A percentile compares a stretch with the other conserved stretches of the same genome.
Conservation (phyloP, 163 green algal genomes). For the Chlorella variabilis region DNA sequence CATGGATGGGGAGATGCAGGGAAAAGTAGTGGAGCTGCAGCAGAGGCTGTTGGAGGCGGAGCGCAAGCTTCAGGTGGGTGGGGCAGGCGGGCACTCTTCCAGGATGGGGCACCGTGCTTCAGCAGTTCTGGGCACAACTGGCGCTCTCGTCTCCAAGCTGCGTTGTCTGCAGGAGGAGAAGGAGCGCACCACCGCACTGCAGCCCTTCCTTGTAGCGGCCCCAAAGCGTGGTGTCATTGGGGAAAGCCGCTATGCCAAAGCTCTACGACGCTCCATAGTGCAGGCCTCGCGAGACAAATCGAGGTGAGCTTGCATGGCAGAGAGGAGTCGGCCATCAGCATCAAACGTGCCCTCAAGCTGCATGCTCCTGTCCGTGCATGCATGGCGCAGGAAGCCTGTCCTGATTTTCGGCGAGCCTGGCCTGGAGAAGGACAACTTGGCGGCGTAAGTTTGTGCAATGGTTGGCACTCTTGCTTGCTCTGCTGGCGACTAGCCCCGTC, state of each 20-base stretch:
- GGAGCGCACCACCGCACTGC: conserved; percentile 47
- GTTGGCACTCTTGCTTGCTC: no score
- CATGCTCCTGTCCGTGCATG: not conserved
- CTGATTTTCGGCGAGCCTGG: conserved; percentile 81
- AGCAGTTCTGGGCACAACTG: no score
- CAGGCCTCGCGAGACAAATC: conserved; percentile 48
- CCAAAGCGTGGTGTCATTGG: conserved; percentile 72
- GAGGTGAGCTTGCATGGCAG: conserved; percentile 33
- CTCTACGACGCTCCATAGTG: conserved; percentile 63
- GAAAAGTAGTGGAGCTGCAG: conserved; percentile 3
- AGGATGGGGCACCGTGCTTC: no score
- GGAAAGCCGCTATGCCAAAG: conserved; percentile 63
- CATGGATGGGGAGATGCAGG: not conserved
- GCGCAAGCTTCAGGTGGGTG: conserved; percentile 17
- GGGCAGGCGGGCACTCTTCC: no score
- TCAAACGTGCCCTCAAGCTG: no score
- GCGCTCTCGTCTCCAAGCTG: not conserved
- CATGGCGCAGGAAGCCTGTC: conserved; percentile 52
- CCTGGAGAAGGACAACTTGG: conserved; percentile 76
- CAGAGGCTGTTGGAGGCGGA: not conserved
- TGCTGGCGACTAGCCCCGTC: no score
- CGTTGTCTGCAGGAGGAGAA: conserved; percentile 48
- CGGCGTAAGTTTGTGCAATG: conserved; percentile 21
- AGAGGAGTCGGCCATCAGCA: no score
- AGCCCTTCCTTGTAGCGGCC: conserved; percentile 64